These are phyloP conservation scores for Musa troglodytarum DNA, from an alignment of 176 grass and related monocot species.

Conservation along the genomic window DNA sequence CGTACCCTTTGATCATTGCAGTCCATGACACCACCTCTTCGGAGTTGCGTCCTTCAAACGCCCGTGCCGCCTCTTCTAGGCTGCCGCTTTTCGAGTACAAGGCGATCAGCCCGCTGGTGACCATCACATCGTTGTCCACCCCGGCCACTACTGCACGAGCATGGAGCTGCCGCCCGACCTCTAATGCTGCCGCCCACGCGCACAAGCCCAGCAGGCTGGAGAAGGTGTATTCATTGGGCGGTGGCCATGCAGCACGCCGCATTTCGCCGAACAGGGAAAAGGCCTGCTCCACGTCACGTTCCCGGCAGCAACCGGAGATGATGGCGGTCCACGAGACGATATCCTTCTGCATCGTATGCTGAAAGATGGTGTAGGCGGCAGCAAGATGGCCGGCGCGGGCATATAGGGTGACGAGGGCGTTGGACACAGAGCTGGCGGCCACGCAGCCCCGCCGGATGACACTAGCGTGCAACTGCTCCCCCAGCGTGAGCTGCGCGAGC, in stretches of 20 bases:
- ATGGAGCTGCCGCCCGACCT: conserved; percentile 41
- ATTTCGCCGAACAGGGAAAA: conserved; percentile 47
- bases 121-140: conserved; percentile 29
- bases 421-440: conserved; percentile 29
- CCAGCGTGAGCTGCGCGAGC: conserved; percentile 13
- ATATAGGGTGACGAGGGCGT: conserved; percentile 59
- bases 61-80: conserved; percentile 32
- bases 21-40: conserved; percentile 53
- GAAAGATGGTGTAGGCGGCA: conserved; percentile 33
- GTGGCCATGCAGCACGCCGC: conserved; percentile 16
- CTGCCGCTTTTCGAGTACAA: conserved; percentile 61
- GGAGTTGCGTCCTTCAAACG: conserved; percentile 18
- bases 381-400: conserved; percentile 19
- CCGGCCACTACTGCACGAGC: conserved; percentile 25
- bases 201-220: conserved; percentile 42
- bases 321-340: conserved; percentile 59
- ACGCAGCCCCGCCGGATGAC: conserved; percentile 31
- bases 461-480: conserved; percentile 46
- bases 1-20: conserved; percentile 40
- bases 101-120: conserved; percentile 39
- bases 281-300: conserved; percentile 30
- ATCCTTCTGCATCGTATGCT: conserved; percentile 35
- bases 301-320: conserved; percentile 43
- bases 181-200: conserved; percentile 28
- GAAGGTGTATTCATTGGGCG: conserved; percentile 57